These are phyloP conservation scores for Pilaira anomala DNA, from an alignment of 192 early-diverging fungal genomes.

Conservation along the genomic window DNA sequence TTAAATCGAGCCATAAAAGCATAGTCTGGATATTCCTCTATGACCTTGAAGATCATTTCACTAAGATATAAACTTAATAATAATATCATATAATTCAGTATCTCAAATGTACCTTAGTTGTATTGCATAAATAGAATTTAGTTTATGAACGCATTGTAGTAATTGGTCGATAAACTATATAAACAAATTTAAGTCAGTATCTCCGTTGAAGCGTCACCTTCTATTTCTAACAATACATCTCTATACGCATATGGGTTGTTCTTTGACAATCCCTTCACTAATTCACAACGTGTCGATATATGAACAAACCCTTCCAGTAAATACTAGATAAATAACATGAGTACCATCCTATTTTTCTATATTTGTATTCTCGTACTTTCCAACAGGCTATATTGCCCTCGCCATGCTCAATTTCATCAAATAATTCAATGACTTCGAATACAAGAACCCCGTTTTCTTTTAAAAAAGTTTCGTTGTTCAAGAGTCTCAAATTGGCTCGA, in stretches of 20 bases:
- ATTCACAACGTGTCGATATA: constrained; percentile 18
- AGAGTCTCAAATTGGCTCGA: neutral
- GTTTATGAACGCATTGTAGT: constrained; percentile 10
- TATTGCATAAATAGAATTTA: constrained; percentile 13
- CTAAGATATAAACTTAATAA: neutral
- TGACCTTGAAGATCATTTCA: constrained; percentile 29
- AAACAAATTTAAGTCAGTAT: neutral
- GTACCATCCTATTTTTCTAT: neutral
- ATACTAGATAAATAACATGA: constrained; percentile 1
- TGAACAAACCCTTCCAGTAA: constrained; percentile 24
- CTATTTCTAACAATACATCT: neutral
- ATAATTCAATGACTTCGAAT: constrained; percentile 8
- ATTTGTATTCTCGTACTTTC: neutral
- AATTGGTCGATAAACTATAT: constrained; percentile 16
- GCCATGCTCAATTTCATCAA: constrained; percentile 14
- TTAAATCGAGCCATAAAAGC: constrained; percentile 24
- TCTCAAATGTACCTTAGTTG: constrained; percentile 20
- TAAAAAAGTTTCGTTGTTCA: constrained; percentile 6
- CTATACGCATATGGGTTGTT: constrained; percentile 9
- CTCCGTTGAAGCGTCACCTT: neutral
- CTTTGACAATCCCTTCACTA: constrained; percentile 1
- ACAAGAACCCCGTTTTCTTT: constrained; percentile 1
- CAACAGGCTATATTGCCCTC: neutral
- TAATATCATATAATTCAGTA: neutral
- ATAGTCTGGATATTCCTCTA: constrained; percentile 21